Base-by-base conservation (phyloP, 768 basidiomycete genomes). In the Melanogaster broomeanus region DNA sequence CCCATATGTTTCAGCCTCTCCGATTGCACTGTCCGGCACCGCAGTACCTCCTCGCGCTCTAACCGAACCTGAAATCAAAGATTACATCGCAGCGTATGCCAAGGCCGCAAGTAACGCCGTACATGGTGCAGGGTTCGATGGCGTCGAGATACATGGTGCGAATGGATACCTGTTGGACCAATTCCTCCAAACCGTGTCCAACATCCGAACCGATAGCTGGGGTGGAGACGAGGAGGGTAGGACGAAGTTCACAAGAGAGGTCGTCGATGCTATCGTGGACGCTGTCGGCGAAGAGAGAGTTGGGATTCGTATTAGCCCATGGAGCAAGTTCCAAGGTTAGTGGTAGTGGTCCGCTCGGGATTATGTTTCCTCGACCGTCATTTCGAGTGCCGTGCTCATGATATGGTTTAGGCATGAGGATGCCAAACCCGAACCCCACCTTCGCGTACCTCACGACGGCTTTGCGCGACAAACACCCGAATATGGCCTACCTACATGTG, bases 221-320 rank as follows among this genome's bases (percentile, higher is more conserved):
- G 88, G 88, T 0, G 88, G 89, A 2, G 78, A 76, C 30, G 58
- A 78, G 39, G 77, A 80, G 56, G 79, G 79, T 48, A 62, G 82
- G 9, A 61, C 69, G 1, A 67, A 77, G 12, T 82, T 84, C 61
- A 52, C 64, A 2, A 66, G 77, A n/a, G 73, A 78, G 57, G 67
- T 80, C 31, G 57, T 76, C n/a, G 61, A 74, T 18, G 75, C 76
- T 6, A 66, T 80, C 35, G 53, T 62, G 11, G 56, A 68, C 1
- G 75, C 72, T 2, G 65, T 82, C 34, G 81, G 83, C 2, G 59
- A 65, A 24, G 73, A 78, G 35, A 69, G 68, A 21, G 69, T 71
- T 7, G 77, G 68, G 1, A 67, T 81, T 42, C 69, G 80, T 7
- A 38, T 81, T 19, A 74, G 72, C 49, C 79, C 74, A 5, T 79